Conservation (phyloP, 164 flowering plant genomes). For the Aristolochia contorta region DNA sequence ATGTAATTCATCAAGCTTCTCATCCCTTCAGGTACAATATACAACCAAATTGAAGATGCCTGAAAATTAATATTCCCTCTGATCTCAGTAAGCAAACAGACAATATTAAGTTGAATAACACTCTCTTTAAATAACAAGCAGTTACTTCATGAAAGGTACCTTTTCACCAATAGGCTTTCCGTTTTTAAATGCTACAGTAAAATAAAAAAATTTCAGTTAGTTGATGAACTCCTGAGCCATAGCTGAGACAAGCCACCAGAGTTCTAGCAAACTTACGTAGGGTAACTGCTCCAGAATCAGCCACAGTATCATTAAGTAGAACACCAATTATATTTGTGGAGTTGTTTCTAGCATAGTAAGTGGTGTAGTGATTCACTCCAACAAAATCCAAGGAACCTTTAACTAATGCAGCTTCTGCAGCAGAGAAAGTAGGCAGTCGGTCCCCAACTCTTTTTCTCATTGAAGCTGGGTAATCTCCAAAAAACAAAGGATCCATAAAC, state of each 20-base stretch:
- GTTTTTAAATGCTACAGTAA: slow-evolving; percentile 43
- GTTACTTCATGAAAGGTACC: slow-evolving; percentile 22
- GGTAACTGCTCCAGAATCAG: slow-evolving; percentile 70
- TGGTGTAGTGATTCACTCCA: slow-evolving; percentile 94
- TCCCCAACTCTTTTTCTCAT: slow-evolving; percentile 68
- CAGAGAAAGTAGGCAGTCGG: slow-evolving; percentile 62
- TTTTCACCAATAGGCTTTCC: slow-evolving; percentile 54
- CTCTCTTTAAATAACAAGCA: background rate
- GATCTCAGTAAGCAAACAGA: background rate
- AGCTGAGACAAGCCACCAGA: background rate
- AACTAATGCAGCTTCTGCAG: slow-evolving; percentile 36
- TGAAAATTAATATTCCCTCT: slow-evolving; percentile 17
- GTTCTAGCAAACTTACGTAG: slow-evolving; percentile 44
- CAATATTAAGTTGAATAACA: background rate
- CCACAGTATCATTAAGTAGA: slow-evolving; percentile 49
- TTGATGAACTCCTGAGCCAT: background rate
- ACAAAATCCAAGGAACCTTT: slow-evolving; percentile 85
- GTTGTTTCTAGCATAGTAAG: slow-evolving; percentile 52
- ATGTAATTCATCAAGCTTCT: slow-evolving; percentile 84
- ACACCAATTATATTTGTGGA: slow-evolving; percentile 25
- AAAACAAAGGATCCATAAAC: slow-evolving; percentile 79
- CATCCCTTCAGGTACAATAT: slow-evolving; percentile 76
- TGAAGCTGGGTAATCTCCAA: slow-evolving; percentile 77
- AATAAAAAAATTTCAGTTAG: background rate
- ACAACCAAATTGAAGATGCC: slow-evolving; percentile 88